Evolutionary conservation across 768 basidiomycete species (phyloP), one percentile per base, ranked within the genome.

Genomic region (Phylloporus rhodoxanthus): DNA sequence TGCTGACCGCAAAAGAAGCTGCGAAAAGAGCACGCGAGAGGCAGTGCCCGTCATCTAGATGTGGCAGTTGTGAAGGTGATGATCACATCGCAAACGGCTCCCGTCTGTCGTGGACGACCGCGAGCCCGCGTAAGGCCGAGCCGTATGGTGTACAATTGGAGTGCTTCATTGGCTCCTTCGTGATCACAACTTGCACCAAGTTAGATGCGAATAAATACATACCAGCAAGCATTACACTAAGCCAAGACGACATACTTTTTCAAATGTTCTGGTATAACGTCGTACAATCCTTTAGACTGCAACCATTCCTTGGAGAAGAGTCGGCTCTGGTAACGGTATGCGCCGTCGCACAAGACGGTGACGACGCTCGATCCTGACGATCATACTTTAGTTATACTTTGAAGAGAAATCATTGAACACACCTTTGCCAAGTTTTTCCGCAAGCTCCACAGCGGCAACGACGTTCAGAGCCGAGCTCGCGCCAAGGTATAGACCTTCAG

Each of bases 291-390:
- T 65, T 98, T 98, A 30, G 77, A 72, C 63, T 82, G 74, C 41
- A 99, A 71, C 96, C 96, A 99, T 58, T 81, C 80, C 66, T 87
- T 87, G 14, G 93, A 96, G 73, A 99, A 99, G 30, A 99, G 72
- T 10, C 96, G 80, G 53, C 90, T 94, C 71, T 98, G 96, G 64
- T 99, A 96, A 63, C 96, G 80, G 63, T 98, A 95, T 39, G 96
- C 96, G 7, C 95, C 96, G 63, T 99, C 96, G 66, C 87, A 91
- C 33, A 99, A 70, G 45, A 97, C 77, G 5, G 96, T 99, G 2
- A 83, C 92, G 25, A 98, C 75, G 14, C 77, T 90, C 19, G 86
- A 85, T 30, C 88, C 89, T 92, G 53, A 26, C 39, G 32, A 32
- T 46, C 47, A 25, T 45, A 4, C 21, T 8, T n/a, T 10, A 49